Percentiles rank a stretch among this genome's conserved stretches.
These are phyloP conservation scores for Umbilicaria muhlenbergii DNA, from an alignment of 495 filamentous ascomycete species.

Conservation along the genomic window DNA sequence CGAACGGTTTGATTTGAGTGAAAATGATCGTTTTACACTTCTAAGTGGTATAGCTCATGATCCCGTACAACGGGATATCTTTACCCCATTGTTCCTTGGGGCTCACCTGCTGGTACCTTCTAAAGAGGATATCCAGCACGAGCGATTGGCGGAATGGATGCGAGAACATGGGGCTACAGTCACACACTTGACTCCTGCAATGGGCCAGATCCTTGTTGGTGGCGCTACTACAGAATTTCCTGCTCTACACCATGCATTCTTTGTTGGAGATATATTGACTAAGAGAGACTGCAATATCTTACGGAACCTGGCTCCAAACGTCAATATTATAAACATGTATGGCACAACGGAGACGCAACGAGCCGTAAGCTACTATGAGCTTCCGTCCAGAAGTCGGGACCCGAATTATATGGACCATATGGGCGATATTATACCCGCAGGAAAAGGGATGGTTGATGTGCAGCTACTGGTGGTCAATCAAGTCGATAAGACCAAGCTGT, in stretches of 20 bases:
- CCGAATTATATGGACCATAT: slow-evolving; percentile 54
- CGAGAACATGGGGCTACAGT: slow-evolving; percentile 59
- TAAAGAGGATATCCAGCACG: slow-evolving; percentile 74
- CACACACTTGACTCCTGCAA: slow-evolving; percentile 80
- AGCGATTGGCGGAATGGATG: slow-evolving; percentile 88
- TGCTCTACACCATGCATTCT: slow-evolving; percentile 67
- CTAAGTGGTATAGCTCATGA: slow-evolving; percentile 64
- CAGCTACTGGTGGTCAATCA: slow-evolving; percentile 84
- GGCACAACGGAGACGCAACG: slow-evolving; percentile 84
- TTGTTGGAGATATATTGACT: slow-evolving; percentile 84
- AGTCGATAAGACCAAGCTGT: slow-evolving; percentile 53
- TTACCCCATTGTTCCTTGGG: slow-evolving; percentile 82
- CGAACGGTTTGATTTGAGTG: slow-evolving; percentile 56
- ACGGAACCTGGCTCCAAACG: slow-evolving; percentile 63
- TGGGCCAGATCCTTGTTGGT: slow-evolving; percentile 91
- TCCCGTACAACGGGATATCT: slow-evolving; percentile 84
- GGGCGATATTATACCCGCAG: slow-evolving; percentile 71
- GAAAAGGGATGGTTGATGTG: slow-evolving; percentile 83
- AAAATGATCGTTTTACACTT: slow-evolving; percentile 69
- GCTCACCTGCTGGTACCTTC: slow-evolving; percentile 70
- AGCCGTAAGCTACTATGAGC: slow-evolving; percentile 75
- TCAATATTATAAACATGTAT: slow-evolving; percentile 78
- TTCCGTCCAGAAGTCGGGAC: slow-evolving; percentile 53
- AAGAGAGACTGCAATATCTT: slow-evolving; percentile 74
- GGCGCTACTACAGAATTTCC: slow-evolving; percentile 67